phyloP scores from a whole-genome alignment of 176 grass and related monocot genomes.

The Dendrocalamus sinicus region DNA sequence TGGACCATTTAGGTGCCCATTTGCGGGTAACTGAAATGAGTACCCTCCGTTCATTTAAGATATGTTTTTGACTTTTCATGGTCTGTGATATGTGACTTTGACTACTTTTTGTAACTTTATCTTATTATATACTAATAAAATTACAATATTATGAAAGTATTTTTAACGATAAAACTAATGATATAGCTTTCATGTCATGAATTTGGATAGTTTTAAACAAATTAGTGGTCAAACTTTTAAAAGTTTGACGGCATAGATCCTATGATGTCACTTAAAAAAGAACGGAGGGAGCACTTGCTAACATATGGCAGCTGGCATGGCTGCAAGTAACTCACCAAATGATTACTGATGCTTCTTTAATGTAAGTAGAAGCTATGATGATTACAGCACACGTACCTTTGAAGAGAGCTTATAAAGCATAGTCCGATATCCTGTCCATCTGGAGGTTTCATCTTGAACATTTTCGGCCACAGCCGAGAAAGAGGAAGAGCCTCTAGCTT shows the following conservation, averaged over 20 bases:
- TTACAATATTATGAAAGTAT: too few species aligned
- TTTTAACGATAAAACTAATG: too few species aligned
- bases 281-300: neutral
- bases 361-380: neutral
- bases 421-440: slow-evolving; percentile 67
- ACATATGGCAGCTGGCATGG: neutral
- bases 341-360: neutral
- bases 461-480: slow-evolving; percentile 60
- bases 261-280: too few species aligned
- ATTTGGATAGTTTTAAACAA: too few species aligned
- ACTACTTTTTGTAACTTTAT: too few species aligned
- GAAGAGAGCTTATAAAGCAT: slow-evolving; percentile 53
- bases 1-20: neutral
- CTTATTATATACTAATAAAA: too few species aligned
- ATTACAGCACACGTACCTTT: slow-evolving; percentile 46
- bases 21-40: neutral
- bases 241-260: too few species aligned
- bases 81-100: too few species aligned
- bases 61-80: too few species aligned
- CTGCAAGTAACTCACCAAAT: slow-evolving; percentile 10
- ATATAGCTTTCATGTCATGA: too few species aligned
- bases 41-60: neutral
- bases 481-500: slow-evolving; percentile 63
- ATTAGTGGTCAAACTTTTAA: too few species aligned
- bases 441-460: slow-evolving; percentile 59